phyloP scores from a whole-genome alignment of 768 basidiomycete species.

The Trametes punicea region DNA sequence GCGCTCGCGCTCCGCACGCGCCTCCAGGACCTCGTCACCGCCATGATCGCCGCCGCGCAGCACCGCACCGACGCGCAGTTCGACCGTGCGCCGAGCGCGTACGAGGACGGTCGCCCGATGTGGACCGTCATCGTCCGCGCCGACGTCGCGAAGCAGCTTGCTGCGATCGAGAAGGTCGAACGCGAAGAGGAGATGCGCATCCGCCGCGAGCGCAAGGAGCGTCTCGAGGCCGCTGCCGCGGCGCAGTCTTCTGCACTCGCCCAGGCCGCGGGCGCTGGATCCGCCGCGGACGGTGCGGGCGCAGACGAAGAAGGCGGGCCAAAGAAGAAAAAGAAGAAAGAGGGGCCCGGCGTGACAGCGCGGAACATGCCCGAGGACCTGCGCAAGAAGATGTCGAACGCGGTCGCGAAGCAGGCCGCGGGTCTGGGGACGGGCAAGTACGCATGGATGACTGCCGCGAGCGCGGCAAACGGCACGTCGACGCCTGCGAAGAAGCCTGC shows the following conservation, averaged over 20 bases:
- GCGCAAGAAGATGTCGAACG: conserved; percentile 88
- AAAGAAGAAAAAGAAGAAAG: conserved; percentile 78
- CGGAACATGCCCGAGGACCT: conserved; percentile 91
- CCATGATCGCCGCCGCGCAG: conserved; percentile 63
- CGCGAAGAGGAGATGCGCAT: conserved; percentile 79
- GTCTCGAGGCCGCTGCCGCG: conserved; percentile 67
- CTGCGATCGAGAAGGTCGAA: conserved; percentile 71
- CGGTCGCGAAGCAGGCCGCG: conserved; percentile 85
- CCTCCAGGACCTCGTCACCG: conserved; percentile 62
- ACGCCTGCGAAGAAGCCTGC: conserved; percentile 34
- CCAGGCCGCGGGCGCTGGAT: conserved; percentile 51
- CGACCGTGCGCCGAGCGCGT: conserved; percentile 61
- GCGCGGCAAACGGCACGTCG: conserved; percentile 37
- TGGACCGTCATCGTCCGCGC: conserved; percentile 77
- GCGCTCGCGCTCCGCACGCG: conserved; percentile 76
- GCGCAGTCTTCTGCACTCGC: conserved; percentile 52
- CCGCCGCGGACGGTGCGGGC: conserved; percentile 29
- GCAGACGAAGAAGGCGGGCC: conserved; percentile 52
- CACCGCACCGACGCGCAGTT: conserved; percentile 73
- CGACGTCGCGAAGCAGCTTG: conserved; percentile 77
- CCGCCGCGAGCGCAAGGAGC: conserved; percentile 74
- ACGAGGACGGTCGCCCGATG: conserved; percentile 70
- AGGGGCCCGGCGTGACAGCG: conserved; percentile 80
- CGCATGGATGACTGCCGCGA: conserved; percentile 75
- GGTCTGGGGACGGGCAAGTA: conserved; percentile 75